Base-by-base conservation (phyloP, 2,329 filamentous ascomycete species). In the Lachnellula arida region DNA sequence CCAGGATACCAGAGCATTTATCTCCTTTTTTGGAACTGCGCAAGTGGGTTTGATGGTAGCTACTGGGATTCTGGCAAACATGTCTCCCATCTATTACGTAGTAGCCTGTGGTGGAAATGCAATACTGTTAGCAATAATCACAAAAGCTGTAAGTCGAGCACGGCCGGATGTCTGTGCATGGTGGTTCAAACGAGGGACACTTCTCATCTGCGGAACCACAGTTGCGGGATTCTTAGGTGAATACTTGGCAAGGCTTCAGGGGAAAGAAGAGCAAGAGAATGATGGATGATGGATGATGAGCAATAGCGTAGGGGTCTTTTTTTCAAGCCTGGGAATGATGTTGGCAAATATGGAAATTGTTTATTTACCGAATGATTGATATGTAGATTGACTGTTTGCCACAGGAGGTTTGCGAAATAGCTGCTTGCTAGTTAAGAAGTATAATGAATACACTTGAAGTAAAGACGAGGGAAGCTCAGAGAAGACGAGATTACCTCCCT, bases 11-110 rank as follows among this genome's bases (percentile, higher is more conserved):
- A 44, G 46, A 15, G 46, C 48, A n/a, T 15, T 22, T 9, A 17
- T 28, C 12, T 35, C 49, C 23, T 22, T 17, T 25, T 11, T 47
- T n/a, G 23, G n/a, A 22, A 23, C n/a, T 22, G n/a, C 25, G 19
- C 44, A 47, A 22, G 23, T 47, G 5, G 44, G 17, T 23, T 47
- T 47, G 44, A n/a, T 47, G 14, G 22, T 47, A 8, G 44, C 55
- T 34, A 53, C 64, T 72, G 81, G 63, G 81, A 9, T 9, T 37
- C 35, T 37, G 3, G 8, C 9, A 9, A 37, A 37, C 3, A 9
- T 37, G 35, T 37, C 35, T 3, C 8, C 15, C 3, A 37, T 3
- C 8, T 37, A 37, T 37, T 37, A 9, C 15, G 15, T 15, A 9
- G 35, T 37, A 37, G 15, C 9, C 35, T 37, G 35, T 3, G 35